Percentiles rank a stretch among this genome's conserved stretches.
Conservation (phyloP, 306 rosid genomes). For the Rubus idaeus region DNA sequence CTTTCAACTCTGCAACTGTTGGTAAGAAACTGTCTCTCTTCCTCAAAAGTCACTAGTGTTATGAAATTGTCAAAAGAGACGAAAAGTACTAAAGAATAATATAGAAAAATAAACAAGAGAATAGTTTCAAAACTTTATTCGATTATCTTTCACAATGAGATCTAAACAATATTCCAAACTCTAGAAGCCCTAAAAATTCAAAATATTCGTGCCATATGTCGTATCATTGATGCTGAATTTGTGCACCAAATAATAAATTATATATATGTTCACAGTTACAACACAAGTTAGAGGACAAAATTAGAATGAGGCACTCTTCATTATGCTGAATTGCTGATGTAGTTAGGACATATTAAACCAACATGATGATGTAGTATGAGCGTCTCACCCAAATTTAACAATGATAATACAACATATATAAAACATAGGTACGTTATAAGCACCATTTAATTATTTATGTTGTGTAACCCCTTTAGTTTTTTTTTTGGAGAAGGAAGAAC, state of each 20-base stretch:
- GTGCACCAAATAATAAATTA: neutral
- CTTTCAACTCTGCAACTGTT: constrained; percentile 57
- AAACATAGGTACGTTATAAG: too few species aligned
- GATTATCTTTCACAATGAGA: neutral
- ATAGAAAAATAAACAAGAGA: neutral
- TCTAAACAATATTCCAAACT: neutral
- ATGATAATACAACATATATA: too few species aligned
- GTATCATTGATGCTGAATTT: neutral
- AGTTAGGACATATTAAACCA: too few species aligned
- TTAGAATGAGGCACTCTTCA: neutral
- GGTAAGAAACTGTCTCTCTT: constrained; percentile 31
- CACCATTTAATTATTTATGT: too few species aligned
- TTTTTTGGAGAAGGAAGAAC: too few species aligned
- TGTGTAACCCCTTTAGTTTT: too few species aligned
- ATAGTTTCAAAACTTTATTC: neutral
- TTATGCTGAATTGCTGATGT: neutral
- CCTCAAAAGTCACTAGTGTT: neutral
- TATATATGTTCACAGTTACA: neutral
- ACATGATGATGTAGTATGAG: too few species aligned
- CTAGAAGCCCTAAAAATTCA: neutral
- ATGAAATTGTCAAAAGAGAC: constrained; percentile 8
- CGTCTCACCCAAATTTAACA: too few species aligned
- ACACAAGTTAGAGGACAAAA: neutral
- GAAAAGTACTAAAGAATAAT: neutral
- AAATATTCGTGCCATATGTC: neutral